A percentile compares a stretch with the other conserved stretches of the same genome.
phyloP scores from a whole-genome alignment of 2,329 filamentous ascomycete genomes.

The Phoma sp. region DNA sequence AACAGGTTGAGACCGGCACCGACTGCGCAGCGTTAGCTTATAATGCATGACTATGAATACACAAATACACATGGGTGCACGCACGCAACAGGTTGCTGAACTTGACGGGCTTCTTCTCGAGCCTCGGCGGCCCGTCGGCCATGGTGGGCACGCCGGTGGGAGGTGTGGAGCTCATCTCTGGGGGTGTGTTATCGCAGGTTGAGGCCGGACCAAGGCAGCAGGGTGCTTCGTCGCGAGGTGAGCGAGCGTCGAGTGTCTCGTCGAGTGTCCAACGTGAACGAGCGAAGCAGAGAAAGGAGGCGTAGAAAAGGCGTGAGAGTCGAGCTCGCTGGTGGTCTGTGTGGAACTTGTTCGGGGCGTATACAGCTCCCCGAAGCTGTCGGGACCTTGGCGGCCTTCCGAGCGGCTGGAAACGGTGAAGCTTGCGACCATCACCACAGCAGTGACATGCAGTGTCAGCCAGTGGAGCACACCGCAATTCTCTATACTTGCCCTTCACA shows the following conservation, averaged over 20 bases:
- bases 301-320: constrained; percentile 4
- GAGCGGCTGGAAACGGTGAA: constrained; percentile 15
- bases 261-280: constrained; percentile 9
- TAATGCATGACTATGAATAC: too few relatives aligned
- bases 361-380: constrained; percentile 1
- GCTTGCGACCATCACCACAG: constrained; percentile 12
- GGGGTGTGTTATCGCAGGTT: constrained; percentile 55
- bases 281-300: constrained; percentile 22
- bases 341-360: constrained; percentile 15
- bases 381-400: constrained; percentile 13
- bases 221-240: constrained; percentile 80
- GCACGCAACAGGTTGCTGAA: constrained; percentile 93
- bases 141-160: constrained; percentile 55
- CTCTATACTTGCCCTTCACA: too few relatives aligned
- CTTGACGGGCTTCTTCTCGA: constrained; percentile 99
- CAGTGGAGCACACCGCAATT: constrained; percentile 2
- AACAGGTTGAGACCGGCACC: constrained; percentile 96
- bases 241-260: constrained; percentile 41
- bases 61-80: constrained; percentile 32
- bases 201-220: constrained; percentile 98
- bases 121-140: constrained; percentile 55
- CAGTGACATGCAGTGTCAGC: too few relatives aligned
- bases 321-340: constrained; percentile 27
- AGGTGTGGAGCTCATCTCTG: constrained; percentile 59
- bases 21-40: constrained; percentile 55